A percentile compares a stretch with the other conserved stretches of the same genome.
Conservation (phyloP, 768 basidiomycete species). For the Naganishia vishniacii region DNA sequence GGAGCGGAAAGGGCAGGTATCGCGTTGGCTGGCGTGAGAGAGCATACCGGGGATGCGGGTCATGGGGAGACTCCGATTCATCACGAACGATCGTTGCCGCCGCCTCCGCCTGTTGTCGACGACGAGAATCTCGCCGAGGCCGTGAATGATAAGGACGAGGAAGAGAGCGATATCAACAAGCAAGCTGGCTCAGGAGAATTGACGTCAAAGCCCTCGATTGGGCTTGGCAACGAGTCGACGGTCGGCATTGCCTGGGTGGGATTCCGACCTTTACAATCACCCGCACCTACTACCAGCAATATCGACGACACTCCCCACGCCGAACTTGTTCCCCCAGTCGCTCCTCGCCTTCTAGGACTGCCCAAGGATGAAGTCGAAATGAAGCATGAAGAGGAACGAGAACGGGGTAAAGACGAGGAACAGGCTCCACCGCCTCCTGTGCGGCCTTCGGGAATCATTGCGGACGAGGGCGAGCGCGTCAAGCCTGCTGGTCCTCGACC, state of each 20-base stretch:
- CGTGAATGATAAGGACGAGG: constrained; percentile 35
- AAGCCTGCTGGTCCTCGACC: constrained; percentile 27
- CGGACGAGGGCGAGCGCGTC: not conserved
- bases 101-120: constrained; percentile 16
- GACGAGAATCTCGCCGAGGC: constrained; percentile 23
- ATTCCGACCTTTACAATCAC: constrained; percentile 18
- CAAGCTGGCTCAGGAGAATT: constrained; percentile 19
- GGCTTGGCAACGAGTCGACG: too few species aligned
- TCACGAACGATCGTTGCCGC: constrained; percentile 20
- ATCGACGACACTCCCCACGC: not conserved
- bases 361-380: constrained; percentile 44
- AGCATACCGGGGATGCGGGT: too few species aligned
- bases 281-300: not conserved
- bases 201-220: not conserved
- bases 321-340: not conserved
- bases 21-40: constrained; percentile 40
- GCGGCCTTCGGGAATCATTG: not conserved
- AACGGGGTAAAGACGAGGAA: constrained; percentile 33
- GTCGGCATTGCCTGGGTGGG: not conserved
- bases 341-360: constrained; percentile 24
- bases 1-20: constrained; percentile 47
- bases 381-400: constrained; percentile 42
- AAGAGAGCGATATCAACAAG: constrained; percentile 33
- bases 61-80: constrained; percentile 1
- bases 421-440: constrained; percentile 35